Evolutionary conservation across 2,329 filamentous ascomycete genomes (phyloP), one percentile per base, ranked within the genome.

Genomic region (Elsinoe perseae): DNA sequence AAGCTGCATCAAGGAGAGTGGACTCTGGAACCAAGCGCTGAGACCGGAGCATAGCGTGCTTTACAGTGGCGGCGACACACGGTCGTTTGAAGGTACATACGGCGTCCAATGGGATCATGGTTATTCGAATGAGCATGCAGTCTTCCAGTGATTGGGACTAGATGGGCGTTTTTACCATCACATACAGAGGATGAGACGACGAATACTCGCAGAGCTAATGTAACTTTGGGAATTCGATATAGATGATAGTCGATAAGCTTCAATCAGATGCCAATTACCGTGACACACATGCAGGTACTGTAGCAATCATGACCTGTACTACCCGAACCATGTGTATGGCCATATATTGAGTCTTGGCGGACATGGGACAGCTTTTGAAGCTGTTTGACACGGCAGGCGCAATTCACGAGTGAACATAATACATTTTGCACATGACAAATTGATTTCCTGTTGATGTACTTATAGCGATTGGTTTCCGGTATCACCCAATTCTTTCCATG

Each of bases 1-100:
- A 77, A 77, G 1, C 64, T 87, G 60, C 79, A 81, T 56, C 69
- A 73, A 43, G 77, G 75, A 30, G 65, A 78, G 12, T 83, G 73
- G 59, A 63, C 70, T 30, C 64, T 84, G 54, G 72, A 75, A 56
- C 66, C 68, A 57, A 75, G 72, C 56, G 66, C 68, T 57, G 75
- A 75, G 63, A 66, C 68, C 34, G 72, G 68, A 18, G 72, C 72
- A 46, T 60, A 56, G 53, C 16, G 28, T 48, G 53, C 34, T 36
- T 46, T 44, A 46, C 23, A 34, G 8, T n/a, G 40, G 28, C 25
- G 42, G 27, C 27, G 27, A 30, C 38, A 46, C 14, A 44, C 25
- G 32, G 48, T 52, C 48, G 48, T 34, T 52, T 52, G 30, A 52
- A 20, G 30, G 16, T 16, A 30, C 30, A 52, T 52, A 52, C 30